Conservation (phyloP, 495 filamentous ascomycete genomes). For the Xylaria acuta region DNA sequence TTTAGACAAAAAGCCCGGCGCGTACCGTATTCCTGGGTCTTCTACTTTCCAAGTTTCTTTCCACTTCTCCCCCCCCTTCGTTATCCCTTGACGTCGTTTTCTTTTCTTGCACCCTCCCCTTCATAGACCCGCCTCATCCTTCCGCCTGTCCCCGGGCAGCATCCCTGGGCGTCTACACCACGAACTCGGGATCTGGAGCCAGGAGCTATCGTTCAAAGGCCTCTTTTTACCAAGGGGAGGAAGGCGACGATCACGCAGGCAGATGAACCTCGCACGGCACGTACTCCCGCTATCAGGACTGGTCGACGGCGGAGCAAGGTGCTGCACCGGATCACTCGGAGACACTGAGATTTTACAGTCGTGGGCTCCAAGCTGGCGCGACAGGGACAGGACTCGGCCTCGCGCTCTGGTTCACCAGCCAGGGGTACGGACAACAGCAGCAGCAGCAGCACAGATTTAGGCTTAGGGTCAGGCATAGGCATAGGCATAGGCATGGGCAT, state of each 20-base stretch:
- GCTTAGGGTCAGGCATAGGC: too few relatives aligned
- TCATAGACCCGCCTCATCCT: background rate
- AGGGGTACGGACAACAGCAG: slow-evolving; percentile 12
- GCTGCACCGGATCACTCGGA: slow-evolving; percentile 16
- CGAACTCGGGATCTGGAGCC: slow-evolving; percentile 29
- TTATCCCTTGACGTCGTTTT: background rate
- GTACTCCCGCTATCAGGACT: slow-evolving; percentile 5
- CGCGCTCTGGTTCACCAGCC: slow-evolving; percentile 37
- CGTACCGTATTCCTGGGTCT: slow-evolving; percentile 45
- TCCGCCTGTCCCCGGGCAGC: background rate
- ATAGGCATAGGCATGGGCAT: slow-evolving; percentile 33
- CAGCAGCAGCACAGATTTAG: slow-evolving; percentile 30
- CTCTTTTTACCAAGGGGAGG: background rate
- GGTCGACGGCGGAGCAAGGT: slow-evolving; percentile 12
- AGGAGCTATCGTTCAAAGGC: slow-evolving; percentile 4
- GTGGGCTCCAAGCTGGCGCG: slow-evolving; percentile 26
- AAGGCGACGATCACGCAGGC: slow-evolving; percentile 15
- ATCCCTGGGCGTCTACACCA: slow-evolving; percentile 50
- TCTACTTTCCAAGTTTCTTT: slow-evolving; percentile 32
- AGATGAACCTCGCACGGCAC: slow-evolving; percentile 27
- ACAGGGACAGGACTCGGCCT: slow-evolving; percentile 24
- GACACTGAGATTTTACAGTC: slow-evolving; percentile 1
- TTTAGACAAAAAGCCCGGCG: slow-evolving; percentile 31
- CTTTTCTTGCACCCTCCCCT: background rate
- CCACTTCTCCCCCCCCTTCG: slow-evolving; percentile 16